Evolutionary conservation across 2,329 filamentous ascomycete genomes (phyloP).

Genomic region (Xylariaceae sp.): DNA sequence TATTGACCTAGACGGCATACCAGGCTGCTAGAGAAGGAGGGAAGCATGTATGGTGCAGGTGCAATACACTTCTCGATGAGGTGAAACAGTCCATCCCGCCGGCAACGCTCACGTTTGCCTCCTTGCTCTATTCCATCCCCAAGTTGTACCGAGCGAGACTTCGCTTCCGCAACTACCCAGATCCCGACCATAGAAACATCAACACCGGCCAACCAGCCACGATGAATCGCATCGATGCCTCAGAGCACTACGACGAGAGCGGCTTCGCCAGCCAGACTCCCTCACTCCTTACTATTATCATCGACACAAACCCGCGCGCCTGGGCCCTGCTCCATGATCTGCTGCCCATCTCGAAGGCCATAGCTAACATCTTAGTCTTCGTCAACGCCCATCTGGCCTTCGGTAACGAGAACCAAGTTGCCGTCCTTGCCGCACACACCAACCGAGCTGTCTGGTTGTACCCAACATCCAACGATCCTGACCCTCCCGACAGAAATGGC

Average conservation of each 20-base stretch:
- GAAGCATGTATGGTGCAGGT: too few relatives aligned
- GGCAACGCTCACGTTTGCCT: too few relatives aligned
- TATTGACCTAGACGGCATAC: too few relatives aligned
- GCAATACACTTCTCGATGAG: too few relatives aligned
- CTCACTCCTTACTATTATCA: slow-evolving; percentile 82
- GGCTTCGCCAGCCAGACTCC: slow-evolving; percentile 57
- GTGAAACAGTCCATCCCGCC: too few relatives aligned
- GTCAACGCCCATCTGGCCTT: slow-evolving; percentile 95
- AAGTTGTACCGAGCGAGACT: too few relatives aligned
- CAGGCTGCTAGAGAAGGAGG: too few relatives aligned
- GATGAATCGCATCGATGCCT: slow-evolving; percentile 58
- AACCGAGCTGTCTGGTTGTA: slow-evolving; percentile 89
- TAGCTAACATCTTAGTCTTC: slow-evolving; percentile 90
- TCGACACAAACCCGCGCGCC: slow-evolving; percentile 95
- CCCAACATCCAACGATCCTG: slow-evolving; percentile 47
- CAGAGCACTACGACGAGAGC: slow-evolving; percentile 58
- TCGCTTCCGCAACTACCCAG: too few relatives aligned
- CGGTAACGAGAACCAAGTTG: slow-evolving; percentile 89
- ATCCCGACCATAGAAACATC: not conserved
- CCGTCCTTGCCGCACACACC: slow-evolving; percentile 84
- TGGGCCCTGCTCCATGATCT: slow-evolving; percentile 76
- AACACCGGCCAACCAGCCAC: slow-evolving; percentile 27
- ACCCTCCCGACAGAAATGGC: slow-evolving; percentile 19
- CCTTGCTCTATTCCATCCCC: too few relatives aligned
- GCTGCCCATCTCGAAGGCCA: slow-evolving; percentile 77